A percentile compares a stretch with the other conserved stretches of the same genome.
phyloP scores from a whole-genome alignment of 768 basidiomycete species.

The Candolleomyces aberdarensis region DNA sequence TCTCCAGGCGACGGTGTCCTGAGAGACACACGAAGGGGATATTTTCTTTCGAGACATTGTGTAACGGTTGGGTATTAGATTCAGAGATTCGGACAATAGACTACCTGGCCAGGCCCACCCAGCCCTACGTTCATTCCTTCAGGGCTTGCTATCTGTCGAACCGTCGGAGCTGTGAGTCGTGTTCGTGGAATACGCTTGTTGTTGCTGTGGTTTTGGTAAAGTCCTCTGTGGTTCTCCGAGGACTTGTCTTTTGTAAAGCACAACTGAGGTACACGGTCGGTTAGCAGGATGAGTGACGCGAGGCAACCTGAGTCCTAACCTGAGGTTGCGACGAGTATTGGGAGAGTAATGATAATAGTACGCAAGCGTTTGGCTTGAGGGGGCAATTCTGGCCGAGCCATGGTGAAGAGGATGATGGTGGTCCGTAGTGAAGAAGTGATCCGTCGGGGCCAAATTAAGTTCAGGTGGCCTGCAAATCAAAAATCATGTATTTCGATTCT shows the following conservation, averaged over 20 bases:
- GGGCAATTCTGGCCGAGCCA: slow-evolving; percentile 28
- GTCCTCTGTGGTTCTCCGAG: slow-evolving; percentile 29
- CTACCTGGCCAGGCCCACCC: not conserved
- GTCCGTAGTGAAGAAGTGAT: not conserved
- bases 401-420: slow-evolving; percentile 7
- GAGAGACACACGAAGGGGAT: not conserved
- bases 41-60: not conserved
- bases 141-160: too few species aligned
- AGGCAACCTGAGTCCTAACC: slow-evolving; percentile 38
- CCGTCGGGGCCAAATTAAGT: not conserved
- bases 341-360: slow-evolving; percentile 59
- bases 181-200: not conserved
- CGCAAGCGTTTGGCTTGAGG: slow-evolving; percentile 38
- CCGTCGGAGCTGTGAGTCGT: not conserved
- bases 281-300: slow-evolving; percentile 1
- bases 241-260: slow-evolving; percentile 63
- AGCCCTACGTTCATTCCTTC: slow-evolving; percentile 3
- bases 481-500: not conserved
- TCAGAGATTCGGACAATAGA: too few species aligned
- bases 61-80: too few species aligned
- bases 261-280: slow-evolving; percentile 35
- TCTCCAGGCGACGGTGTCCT: not conserved
- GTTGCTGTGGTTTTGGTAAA: slow-evolving; percentile 9
- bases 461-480: not conserved
- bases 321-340: slow-evolving; percentile 62